These are phyloP conservation scores for Croton setiger DNA, from an alignment of 441 rosid genomes.

Conservation along the genomic window DNA sequence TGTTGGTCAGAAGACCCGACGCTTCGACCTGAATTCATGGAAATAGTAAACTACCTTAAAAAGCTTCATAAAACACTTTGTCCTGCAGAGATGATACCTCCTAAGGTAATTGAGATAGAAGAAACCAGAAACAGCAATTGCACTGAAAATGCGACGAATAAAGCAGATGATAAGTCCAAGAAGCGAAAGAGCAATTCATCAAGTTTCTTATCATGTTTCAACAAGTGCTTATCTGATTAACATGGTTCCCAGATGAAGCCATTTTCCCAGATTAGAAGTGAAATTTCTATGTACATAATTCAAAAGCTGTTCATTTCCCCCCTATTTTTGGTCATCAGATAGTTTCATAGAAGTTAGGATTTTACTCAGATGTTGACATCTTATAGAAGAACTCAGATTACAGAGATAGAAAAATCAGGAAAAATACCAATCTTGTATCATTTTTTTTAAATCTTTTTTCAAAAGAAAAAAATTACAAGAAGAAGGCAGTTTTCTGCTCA, in stretches of 20 bases:
- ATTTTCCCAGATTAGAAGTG: background rate
- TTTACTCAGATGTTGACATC: background rate
- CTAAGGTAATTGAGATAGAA: constrained; percentile 13
- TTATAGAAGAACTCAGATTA: background rate
- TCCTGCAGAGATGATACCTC: constrained; percentile 16
- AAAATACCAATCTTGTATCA: no score
- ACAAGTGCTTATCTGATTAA: constrained; percentile 22
- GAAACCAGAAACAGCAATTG: background rate
- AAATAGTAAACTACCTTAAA: constrained; percentile 32
- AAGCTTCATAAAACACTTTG: constrained; percentile 23
- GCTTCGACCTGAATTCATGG: constrained; percentile 50
- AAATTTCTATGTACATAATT: constrained; percentile 1
- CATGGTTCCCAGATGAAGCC: background rate
- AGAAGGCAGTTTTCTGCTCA: background rate
- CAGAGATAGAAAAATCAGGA: background rate
- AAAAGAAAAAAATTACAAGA: background rate
- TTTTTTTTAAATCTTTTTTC: no score
- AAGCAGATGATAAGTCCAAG: constrained; percentile 11
- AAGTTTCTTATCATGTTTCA: constrained; percentile 19
- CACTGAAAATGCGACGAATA: constrained; percentile 13
- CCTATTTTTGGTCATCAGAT: background rate
- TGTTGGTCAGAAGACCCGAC: constrained; percentile 58
- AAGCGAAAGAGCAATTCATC: constrained; percentile 7
- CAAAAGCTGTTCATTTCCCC: background rate
- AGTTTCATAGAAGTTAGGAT: background rate